Base-by-base conservation (phyloP, 805 yeast species). In the Lachancea cidri region DNA sequence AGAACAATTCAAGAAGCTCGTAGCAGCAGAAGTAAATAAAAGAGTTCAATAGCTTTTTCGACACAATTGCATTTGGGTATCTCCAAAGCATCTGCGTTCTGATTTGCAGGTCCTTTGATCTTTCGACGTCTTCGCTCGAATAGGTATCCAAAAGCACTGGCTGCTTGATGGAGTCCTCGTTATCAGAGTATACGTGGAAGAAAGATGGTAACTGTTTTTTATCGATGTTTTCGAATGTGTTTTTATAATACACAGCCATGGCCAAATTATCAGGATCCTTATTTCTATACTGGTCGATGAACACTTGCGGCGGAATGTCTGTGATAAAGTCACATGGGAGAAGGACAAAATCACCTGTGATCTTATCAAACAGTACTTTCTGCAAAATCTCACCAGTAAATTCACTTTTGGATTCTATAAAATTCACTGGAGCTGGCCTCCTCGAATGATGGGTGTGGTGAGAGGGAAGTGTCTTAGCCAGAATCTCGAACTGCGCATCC, bases 291-390 rank as follows among this genome's bases (percentile, higher is more conserved):
- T 83, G 84, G 56, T 91, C 95, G 34, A 88, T 78, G 24, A 93
- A 71, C 15, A 83, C 82, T 54, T 86, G 91, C 8, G 98, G 96
- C 3, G 96, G 95, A 29, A 91, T 69, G 58, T 89, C 91, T 2
- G 98, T 88, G 40, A 94, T 71, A 58, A 93, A 86, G 62, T 94
- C 98, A 66, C 97, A 91, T 5, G 98, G 97, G 41, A 93, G 65
- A 24, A 93, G 63, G n/a, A 88, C 86, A 55, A 87, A 81, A 57
- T 81, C 81, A 25, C 71, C 55, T 39, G 58, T 49, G 22, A 66
- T 54, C 40, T 64, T 58, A 7, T 65, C 68, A 36, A 74, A 67
- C 47, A 74, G 63, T 42, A 76, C 73, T 34, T 45, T 50, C 39
- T 71, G 69, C 30, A 86, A 56, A 36, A 80, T 67, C 40, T 72